Base-by-base conservation (phyloP, 306 rosid genomes). In the Castanea crenata region DNA sequence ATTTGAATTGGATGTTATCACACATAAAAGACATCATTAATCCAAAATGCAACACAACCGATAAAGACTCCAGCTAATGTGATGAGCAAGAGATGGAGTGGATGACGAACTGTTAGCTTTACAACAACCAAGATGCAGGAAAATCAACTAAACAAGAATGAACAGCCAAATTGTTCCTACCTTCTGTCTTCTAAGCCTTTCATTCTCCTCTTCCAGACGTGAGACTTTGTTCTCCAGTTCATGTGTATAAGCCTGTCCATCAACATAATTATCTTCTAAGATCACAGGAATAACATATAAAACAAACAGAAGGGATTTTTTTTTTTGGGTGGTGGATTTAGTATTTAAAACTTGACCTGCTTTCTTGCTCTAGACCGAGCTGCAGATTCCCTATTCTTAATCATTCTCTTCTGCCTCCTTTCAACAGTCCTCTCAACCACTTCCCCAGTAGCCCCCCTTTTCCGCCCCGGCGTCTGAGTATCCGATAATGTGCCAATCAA, bases 321-420 rank as follows among this genome's bases (percentile, higher is more conserved):
- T 35, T 35, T 46, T 12, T 49, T 12, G 11, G 46, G 46, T 0
- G 46, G 46, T 1, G 46, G 11, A 38, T 38, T 38, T 2, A 38
- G 63, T 13, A 25, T 21, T 38, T 58, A 31, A 55, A 70, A 54
- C 13, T 51, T 69, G 34, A 94, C 99, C 91, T 94, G 99, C 85
- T 93, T 92, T 87, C 99, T 89, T 73, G 99, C 99, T 81, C 99
- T 89, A 38, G 99, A 94, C 57, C 97, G 97, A 3, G 99, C 97
- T 61, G 99, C 99, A 74, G 99, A 94, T 87, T 92, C 99, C 46
- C 99, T 88, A 68, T 94, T 94, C 90, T 94, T 94, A 69, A 94
- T 95, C 99, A 95, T 95, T 78, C 99, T 83, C 79, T 95, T 95
- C 73, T 95, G 99, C 86, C 95, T 87, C 83, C 94, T 87, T 82